Conservation (phyloP, 192 early-diverging fungal genomes). For the Backusella liffmaniae region DNA sequence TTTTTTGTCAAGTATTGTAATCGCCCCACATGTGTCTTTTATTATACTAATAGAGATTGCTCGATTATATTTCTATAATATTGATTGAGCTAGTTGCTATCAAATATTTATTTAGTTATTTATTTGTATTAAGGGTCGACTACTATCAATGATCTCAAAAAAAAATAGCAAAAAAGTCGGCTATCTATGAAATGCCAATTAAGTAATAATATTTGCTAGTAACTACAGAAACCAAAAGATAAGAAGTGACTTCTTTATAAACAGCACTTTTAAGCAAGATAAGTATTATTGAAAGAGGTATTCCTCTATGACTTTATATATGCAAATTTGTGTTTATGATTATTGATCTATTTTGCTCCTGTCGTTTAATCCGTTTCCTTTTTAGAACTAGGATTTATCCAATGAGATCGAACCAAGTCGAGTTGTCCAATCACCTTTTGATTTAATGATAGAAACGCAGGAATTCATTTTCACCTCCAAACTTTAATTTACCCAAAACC, state of each 20-base stretch:
- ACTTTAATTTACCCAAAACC: neutral
- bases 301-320: no score
- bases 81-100: no score
- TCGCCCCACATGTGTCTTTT: neutral
- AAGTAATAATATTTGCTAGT: neutral
- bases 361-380: neutral
- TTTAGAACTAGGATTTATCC: neutral
- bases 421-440: neutral
- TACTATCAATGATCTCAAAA: no score
- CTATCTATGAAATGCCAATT: neutral
- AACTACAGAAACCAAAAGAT: neutral
- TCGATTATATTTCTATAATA: neutral
- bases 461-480: neutral
- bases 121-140: no score
- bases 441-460: neutral
- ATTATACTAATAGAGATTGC: neutral
- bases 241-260: neutral
- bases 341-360: no score
- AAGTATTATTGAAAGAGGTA: no score
- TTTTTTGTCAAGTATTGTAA: neutral
- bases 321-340: no score
- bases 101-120: no score
- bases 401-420: neutral
- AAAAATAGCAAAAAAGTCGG: neutral
- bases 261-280: no score